phyloP scores from a whole-genome alignment of 2,329 filamentous ascomycete genomes.

The Pyrenophora seminiperda region DNA sequence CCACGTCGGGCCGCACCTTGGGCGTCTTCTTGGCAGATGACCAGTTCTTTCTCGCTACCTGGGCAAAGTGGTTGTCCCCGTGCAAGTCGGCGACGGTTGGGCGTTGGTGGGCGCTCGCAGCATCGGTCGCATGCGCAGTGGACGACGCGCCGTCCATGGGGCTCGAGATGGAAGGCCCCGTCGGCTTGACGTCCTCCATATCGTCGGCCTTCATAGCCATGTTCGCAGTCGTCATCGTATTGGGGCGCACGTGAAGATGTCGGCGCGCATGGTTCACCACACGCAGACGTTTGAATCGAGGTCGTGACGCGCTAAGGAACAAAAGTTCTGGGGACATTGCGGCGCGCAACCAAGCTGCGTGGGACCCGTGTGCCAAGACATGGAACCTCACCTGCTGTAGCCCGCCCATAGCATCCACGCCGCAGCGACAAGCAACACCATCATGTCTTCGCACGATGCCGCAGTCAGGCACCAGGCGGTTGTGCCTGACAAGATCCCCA shows the following conservation, averaged over 20 bases:
- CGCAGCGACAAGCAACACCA: slow-evolving; percentile 23
- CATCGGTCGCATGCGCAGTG: slow-evolving; percentile 28
- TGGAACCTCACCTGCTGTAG: slow-evolving; percentile 15
- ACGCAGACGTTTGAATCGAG: slow-evolving; percentile 19
- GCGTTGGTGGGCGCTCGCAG: slow-evolving; percentile 50
- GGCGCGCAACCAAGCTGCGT: slow-evolving; percentile 10
- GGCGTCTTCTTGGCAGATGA: slow-evolving; percentile 66
- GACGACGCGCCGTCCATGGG: slow-evolving; percentile 28
- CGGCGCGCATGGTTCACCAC: slow-evolving; percentile 40
- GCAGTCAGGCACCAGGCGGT: slow-evolving; percentile 50
- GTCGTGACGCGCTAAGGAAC: slow-evolving; percentile 36
- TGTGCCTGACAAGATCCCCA: slow-evolving; percentile 77
- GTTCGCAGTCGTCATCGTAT: slow-evolving; percentile 6
- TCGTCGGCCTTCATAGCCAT: slow-evolving; percentile 17
- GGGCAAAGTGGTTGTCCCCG: slow-evolving; percentile 67
- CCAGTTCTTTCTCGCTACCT: slow-evolving; percentile 86
- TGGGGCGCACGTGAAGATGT: slow-evolving; percentile 18
- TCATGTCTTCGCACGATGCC: slow-evolving; percentile 40
- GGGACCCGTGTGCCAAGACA: slow-evolving; percentile 6
- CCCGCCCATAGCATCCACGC: slow-evolving; percentile 17
- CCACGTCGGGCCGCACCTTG: slow-evolving; percentile 77
- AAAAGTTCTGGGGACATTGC: slow-evolving; percentile 30
- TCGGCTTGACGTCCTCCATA: slow-evolving; percentile 36
- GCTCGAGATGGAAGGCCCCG: slow-evolving; percentile 13
- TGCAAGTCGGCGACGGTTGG: slow-evolving; percentile 72